Percentiles rank a stretch among this genome's conserved stretches.
These are phyloP conservation scores for Monosporascus sp. DNA, from an alignment of 2,329 filamentous ascomycete species.

Conservation along the genomic window DNA sequence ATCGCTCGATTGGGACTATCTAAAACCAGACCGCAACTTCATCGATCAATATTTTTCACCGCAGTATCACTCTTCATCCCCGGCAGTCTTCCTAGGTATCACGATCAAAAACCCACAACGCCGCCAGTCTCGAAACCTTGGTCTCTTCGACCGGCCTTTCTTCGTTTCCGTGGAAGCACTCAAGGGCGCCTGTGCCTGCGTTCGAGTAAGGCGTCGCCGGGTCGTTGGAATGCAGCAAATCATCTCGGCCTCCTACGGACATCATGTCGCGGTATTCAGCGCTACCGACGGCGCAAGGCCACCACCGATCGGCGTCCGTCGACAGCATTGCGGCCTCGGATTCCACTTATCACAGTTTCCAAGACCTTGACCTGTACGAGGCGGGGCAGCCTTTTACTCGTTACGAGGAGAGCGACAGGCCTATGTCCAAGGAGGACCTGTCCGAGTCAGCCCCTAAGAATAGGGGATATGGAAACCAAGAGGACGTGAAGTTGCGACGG, in stretches of 20 bases:
- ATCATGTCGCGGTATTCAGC: constrained; percentile 21
- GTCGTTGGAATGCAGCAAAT: constrained; percentile 7
- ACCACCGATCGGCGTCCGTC: constrained; percentile 29
- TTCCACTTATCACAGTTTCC: constrained; percentile 51
- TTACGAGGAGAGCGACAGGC: constrained; percentile 7
- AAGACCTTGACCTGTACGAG: constrained; percentile 44
- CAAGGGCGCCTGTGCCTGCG: not conserved
- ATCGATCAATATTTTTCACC: not conserved
- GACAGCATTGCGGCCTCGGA: constrained; percentile 42
- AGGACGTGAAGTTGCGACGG: constrained; percentile 33
- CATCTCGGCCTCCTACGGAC: constrained; percentile 5
- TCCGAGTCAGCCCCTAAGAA: constrained; percentile 30
- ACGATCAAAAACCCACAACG: not conserved
- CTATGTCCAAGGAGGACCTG: constrained; percentile 17
- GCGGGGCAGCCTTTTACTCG: constrained; percentile 24
- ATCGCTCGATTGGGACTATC: not conserved
- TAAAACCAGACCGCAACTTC: constrained; percentile 2
- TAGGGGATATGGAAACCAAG: not conserved
- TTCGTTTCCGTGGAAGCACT: not conserved
- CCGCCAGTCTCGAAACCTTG: not conserved
- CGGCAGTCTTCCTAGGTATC: not conserved
- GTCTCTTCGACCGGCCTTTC: not conserved
- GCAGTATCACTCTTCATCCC: not conserved
- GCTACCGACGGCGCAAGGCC: constrained; percentile 9
- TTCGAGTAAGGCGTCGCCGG: not conserved